A percentile compares a stretch with the other conserved stretches of the same genome.
Conservation (phyloP, 2,329 filamentous ascomycete genomes). For the Botrytis fragariae region DNA sequence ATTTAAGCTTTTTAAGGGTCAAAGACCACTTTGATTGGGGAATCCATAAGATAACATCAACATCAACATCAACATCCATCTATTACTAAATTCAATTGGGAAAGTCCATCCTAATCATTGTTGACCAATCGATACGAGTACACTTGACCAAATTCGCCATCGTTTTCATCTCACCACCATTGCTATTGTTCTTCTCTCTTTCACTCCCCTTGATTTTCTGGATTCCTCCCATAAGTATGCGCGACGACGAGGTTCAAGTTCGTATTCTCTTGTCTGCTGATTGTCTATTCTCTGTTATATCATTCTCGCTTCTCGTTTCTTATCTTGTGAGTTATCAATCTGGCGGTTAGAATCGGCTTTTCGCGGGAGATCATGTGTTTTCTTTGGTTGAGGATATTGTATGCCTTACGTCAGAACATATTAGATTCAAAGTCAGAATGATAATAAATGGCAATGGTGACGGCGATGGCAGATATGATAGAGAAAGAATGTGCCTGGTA, state of each 20-base stretch:
- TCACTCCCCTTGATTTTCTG: background rate
- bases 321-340: background rate
- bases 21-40: background rate
- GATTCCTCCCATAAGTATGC: background rate
- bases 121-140: background rate
- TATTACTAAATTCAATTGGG: conserved; percentile 4
- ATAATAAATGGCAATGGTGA: background rate
- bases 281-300: background rate
- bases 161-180: background rate
- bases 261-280: background rate
- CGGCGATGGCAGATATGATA: background rate
- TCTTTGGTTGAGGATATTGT: background rate
- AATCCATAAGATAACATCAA: background rate
- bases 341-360: background rate
- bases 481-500: background rate
- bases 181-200: background rate
- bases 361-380: background rate
- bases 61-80: background rate
- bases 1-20: background rate
- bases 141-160: background rate
- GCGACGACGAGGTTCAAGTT: background rate
- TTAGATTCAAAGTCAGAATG: background rate
- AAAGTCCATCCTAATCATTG: background rate
- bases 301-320: background rate
- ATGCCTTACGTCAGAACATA: background rate